Conservation (phyloP, 305 asterid species). For the Solanum hybrid region DNA sequence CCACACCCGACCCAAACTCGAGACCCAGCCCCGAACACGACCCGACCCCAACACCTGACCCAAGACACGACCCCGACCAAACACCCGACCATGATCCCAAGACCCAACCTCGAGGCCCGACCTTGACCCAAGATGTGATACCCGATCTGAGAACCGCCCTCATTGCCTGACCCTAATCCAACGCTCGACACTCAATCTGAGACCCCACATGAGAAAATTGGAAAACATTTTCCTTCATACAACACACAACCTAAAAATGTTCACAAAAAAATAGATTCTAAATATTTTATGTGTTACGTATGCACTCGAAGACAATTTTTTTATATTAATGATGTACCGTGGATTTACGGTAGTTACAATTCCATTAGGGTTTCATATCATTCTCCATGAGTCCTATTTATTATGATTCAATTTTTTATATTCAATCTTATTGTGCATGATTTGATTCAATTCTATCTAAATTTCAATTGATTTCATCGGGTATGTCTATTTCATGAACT, state of each 20-base stretch:
- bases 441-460: background rate
- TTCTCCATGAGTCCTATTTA: background rate
- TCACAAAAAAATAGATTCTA: background rate
- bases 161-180: too few relatives aligned
- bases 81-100: background rate
- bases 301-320: background rate
- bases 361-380: background rate
- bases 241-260: background rate
- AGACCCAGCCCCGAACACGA: background rate
- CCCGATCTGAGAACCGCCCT: too few relatives aligned
- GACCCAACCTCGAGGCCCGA: background rate
- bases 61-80: background rate
- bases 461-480: background rate
- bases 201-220: background rate
- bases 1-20: background rate
- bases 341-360: too few relatives aligned
- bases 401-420: background rate
- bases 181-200: too few relatives aligned
- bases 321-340: background rate
- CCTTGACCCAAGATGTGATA: too few relatives aligned
- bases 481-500: background rate
- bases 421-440: background rate
- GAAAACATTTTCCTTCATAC: background rate
- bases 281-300: background rate
- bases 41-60: background rate